Evolutionary conservation across 495 filamentous ascomycete species (phyloP).

Genomic region (Xylaria intraflava): DNA sequence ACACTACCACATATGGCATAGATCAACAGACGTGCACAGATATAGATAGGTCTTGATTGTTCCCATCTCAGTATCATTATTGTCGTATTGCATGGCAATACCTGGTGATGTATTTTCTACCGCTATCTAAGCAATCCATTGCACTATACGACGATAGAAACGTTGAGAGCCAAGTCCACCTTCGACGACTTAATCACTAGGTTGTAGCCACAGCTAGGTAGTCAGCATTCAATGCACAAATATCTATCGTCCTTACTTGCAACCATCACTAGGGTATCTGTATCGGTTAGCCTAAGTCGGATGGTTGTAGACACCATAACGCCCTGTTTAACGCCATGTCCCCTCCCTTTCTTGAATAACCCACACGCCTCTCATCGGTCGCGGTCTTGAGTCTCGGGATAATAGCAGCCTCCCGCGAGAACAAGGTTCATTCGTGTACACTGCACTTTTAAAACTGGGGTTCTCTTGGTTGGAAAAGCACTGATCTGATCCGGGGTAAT

Average conservation of each 20-base stretch:
- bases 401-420: constrained; percentile 77
- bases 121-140: no score
- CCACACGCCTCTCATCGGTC: constrained; percentile 9
- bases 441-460: constrained; percentile 84
- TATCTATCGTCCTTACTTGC: not conserved
- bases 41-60: no score
- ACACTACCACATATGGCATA: no score
- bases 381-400: constrained; percentile 32
- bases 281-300: not conserved
- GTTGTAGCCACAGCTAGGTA: no score
- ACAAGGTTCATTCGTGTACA: constrained; percentile 93
- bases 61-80: no score
- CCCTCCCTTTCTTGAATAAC: not conserved
- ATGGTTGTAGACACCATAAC: constrained; percentile 1
- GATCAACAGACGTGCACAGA: no score
- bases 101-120: no score
- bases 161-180: no score
- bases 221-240: not conserved
- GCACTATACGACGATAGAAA: no score
- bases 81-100: not conserved
- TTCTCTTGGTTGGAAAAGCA: constrained; percentile 92
- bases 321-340: not conserved
- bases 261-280: constrained; percentile 9
- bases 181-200: no score
- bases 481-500: constrained; percentile 89